Evolutionary conservation across 352 stramenopile species (phyloP).

Genomic region (Aphanomyces stellatus): DNA sequence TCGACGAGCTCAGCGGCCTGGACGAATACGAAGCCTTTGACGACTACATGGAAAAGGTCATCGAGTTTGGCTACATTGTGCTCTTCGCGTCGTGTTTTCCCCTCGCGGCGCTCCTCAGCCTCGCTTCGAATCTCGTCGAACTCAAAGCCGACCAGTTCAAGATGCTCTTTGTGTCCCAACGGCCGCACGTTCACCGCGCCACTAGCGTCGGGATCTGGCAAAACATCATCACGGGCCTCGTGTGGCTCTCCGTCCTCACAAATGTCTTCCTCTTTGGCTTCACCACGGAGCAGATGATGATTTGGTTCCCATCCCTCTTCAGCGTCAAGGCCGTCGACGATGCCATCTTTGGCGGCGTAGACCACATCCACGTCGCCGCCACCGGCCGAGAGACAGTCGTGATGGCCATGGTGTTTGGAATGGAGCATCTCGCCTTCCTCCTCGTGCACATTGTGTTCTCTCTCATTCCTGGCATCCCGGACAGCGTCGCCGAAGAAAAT

Average conservation of each 20-base stretch:
- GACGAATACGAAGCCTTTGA: conserved; percentile 28
- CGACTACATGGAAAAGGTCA: conserved; percentile 61
- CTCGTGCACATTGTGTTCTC: conserved; percentile 25
- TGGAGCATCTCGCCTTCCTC: conserved; percentile 28
- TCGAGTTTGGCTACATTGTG: conserved; percentile 29
- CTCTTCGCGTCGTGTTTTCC: conserved; percentile 29
- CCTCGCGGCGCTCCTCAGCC: conserved; percentile 21
- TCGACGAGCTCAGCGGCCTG: conserved; percentile 4
- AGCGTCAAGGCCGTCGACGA: conserved; percentile 7
- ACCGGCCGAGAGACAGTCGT: conserved; percentile 22
- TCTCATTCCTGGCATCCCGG: conserved; percentile 26
- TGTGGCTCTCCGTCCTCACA: conserved; percentile 19
- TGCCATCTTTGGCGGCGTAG: conserved; percentile 5
- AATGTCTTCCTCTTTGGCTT: conserved; percentile 21
- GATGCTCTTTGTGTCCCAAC: conserved; percentile 20
- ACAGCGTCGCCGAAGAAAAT: conserved; percentile 11
- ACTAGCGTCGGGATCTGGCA: conserved; percentile 14
- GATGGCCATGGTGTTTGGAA: conserved; percentile 25
- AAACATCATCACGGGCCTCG: conserved; percentile 5
- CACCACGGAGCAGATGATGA: conserved; percentile 33
- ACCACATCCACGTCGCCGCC: conserved; percentile 23
- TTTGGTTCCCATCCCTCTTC: conserved; percentile 44
- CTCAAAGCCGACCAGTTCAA: conserved; percentile 30
- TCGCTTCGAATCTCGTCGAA: conserved; percentile 26
- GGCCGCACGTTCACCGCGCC: background rate